Evolutionary conservation across 257 asterid genomes (phyloP).

Genomic region (Petunia secreta): DNA sequence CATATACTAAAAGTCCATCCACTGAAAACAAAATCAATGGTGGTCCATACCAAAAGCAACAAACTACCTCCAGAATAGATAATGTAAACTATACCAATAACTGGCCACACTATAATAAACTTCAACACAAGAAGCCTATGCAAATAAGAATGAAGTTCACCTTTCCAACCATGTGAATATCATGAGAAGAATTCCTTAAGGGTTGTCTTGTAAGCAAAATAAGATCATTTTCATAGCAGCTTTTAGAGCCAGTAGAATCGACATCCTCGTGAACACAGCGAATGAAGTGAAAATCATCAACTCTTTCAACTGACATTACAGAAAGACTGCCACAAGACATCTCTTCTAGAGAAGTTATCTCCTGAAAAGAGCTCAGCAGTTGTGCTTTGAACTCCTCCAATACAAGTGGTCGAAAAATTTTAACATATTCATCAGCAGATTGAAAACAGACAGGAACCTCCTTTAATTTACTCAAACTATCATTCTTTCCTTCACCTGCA

Average conservation of each 20-base stretch:
- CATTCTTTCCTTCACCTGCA: slow-evolving; percentile 49
- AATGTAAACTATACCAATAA: slow-evolving; percentile 15
- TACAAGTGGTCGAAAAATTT: slow-evolving; percentile 84
- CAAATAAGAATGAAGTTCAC: slow-evolving; percentile 40
- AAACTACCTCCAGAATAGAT: slow-evolving; percentile 1
- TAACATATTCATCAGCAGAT: slow-evolving; percentile 82
- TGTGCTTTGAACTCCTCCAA: slow-evolving; percentile 97
- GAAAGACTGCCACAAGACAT: slow-evolving; percentile 74
- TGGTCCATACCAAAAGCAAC: slow-evolving; percentile 15
- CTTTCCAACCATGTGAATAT: slow-evolving; percentile 90
- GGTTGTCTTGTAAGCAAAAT: slow-evolving; percentile 81
- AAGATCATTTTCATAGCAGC: slow-evolving; percentile 83
- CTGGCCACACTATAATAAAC: background rate
- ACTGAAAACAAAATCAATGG: background rate
- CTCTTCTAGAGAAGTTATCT: slow-evolving; percentile 68
- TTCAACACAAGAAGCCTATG: slow-evolving; percentile 28
- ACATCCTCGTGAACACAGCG: slow-evolving; percentile 84
- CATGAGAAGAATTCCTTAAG: slow-evolving; percentile 51
- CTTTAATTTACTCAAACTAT: slow-evolving; percentile 62
- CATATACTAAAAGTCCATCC: slow-evolving; percentile 15
- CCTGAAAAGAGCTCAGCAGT: slow-evolving; percentile 82
- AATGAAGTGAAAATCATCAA: slow-evolving; percentile 88
- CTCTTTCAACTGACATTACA: slow-evolving; percentile 86
- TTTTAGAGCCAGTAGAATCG: slow-evolving; percentile 55
- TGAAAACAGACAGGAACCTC: slow-evolving; percentile 83